Evolutionary conservation across 805 yeast species (phyloP), one percentile per base, ranked within the genome.

Genomic region (Nadsonia fulvescens): DNA sequence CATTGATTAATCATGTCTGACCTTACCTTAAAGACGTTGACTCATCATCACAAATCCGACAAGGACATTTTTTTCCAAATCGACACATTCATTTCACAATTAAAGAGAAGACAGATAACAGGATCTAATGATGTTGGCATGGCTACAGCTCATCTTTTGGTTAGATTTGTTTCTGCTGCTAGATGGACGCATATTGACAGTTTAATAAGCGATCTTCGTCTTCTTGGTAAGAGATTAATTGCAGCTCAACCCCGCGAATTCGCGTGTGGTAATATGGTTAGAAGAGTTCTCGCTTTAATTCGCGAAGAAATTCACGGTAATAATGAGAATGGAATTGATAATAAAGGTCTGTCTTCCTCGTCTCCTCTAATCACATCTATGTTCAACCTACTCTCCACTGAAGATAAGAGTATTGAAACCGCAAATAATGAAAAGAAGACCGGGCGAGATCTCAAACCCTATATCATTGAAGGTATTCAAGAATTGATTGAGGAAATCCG

Each of bases 401-500:
- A 24, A 31, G 33, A 23, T 30, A 28, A 20, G 31, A 37, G 22
- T 39, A 23, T 30, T 32, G 32, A 30, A 42, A 27, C 31, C 27
- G 37, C 18, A 15, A 20, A 23, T 12, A 32, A 46, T 26, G 31
- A 43, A 18, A 35, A 39, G 30, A 36, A 37, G 22, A n/a, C n/a
- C n/a, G n/a, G n/a, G n/a, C 41, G 45, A 41, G 94, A 82, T 46
- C 61, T 76, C 43, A 66, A 93, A 42, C 77, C 92, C 8, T 68
- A 77, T 16, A 72, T 81, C 15, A 82, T 83, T 32, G 93, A 86
- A 49, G 93, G 92, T 5, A 83, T 89, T 34, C 72, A 82, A 44
- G 94, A 81, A 39, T 61, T 89, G 32, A 70, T 83, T 30, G 96
- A 89, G 49, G 98, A 89, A 50, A 76, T 89, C 29, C 64, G 75